Base-by-base conservation (phyloP, 108 stramenopile species). In the Fistulifera solaris region DNA sequence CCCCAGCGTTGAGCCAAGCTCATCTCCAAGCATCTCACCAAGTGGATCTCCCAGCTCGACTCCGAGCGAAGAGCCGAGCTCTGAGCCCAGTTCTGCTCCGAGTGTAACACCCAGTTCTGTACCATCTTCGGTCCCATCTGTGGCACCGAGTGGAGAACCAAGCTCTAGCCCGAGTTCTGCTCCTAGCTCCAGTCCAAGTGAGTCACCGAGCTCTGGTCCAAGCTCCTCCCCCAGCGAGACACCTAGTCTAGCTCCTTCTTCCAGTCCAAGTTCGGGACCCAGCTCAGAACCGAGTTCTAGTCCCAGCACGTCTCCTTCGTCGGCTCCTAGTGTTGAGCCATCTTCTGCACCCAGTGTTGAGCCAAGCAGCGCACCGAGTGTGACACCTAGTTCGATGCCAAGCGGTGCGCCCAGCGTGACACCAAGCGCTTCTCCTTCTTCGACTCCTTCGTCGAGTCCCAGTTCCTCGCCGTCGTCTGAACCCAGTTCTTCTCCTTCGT, bases 341-440 rank as follows among this genome's bases (percentile, higher is more conserved):
- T 22, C 19, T 24, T 7, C 38, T 2, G 10, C 54, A 15, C 40
- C 54, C 19, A 38, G 31, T 15, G 54, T 31, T 35, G n/a, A n/a
- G n/a, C n/a, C n/a, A n/a, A n/a, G n/a, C n/a, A n/a, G n/a, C n/a
- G n/a, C n/a, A n/a, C 54, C 41, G 1, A 55, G 22, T 24, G 18
- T 12, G 14, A 15, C 21, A 13, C 49, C 49, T 2, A 50, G 49
- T 50, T 50, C 49, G 43, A 13, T n/a, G n/a, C 57, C 57, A 58
- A 47, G 38, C 18, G 26, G 6, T 1, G 1, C 15, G n/a, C 53
- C 53, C 1, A 54, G 25, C 13, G 7, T 13, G 2, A 27, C 25
- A 35, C 53, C 53, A 19, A 38, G 25, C n/a, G 53, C 27, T 21
- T 13, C 18, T 35, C 31, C 31, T 35, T 35, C 31, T n/a, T n/a